These are phyloP conservation scores for Cucurbita maxima DNA, from an alignment of 306 rosid genomes.

Conservation along the genomic window DNA sequence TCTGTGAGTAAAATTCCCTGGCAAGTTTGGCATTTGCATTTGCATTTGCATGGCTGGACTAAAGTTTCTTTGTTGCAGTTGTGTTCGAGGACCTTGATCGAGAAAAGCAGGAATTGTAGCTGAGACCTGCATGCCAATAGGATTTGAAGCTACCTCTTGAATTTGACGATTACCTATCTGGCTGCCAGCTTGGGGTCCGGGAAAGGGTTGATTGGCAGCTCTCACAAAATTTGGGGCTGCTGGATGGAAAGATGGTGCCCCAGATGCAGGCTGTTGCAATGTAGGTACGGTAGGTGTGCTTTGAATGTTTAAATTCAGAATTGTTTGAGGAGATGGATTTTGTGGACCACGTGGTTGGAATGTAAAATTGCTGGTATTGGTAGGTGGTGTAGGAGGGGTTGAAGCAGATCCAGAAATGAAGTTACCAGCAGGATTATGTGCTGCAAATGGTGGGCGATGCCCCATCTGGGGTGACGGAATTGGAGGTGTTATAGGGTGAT, in stretches of 20 bases:
- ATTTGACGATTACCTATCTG: conserved; percentile 32
- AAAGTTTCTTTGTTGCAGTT: conserved; percentile 41
- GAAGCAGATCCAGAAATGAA: conserved; percentile 24
- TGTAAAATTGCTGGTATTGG: conserved; percentile 50
- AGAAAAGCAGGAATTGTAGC: conserved; percentile 35
- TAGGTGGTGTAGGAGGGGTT: conserved; percentile 34
- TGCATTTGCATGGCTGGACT: conserved; percentile 39
- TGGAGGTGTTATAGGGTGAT: conserved; percentile 12
- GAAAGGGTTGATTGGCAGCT: conserved; percentile 35
- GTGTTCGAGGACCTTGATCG: conserved; percentile 32
- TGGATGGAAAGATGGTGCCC: conserved; percentile 27
- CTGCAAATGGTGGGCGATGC: conserved; percentile 19
- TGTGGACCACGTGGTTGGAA: conserved; percentile 45
- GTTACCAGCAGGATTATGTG: conserved; percentile 20
- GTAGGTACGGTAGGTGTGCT: conserved; percentile 11
- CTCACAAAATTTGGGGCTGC: conserved; percentile 23
- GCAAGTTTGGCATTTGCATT: conserved; percentile 31
- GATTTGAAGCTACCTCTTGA: conserved; percentile 16
- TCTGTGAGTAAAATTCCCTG: conserved; percentile 24
- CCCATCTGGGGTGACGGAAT: conserved; percentile 33
- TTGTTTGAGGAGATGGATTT: conserved; percentile 30
- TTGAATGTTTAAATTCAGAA: conserved; percentile 22
- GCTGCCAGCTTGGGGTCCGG: conserved; percentile 30
- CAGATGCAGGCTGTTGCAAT: conserved; percentile 29
- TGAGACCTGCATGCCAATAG: conserved; percentile 23